Percentiles rank a stretch among this genome's conserved stretches.
phyloP scores from a whole-genome alignment of 192 early-diverging fungal genomes.

The Backusella tarrabulga region DNA sequence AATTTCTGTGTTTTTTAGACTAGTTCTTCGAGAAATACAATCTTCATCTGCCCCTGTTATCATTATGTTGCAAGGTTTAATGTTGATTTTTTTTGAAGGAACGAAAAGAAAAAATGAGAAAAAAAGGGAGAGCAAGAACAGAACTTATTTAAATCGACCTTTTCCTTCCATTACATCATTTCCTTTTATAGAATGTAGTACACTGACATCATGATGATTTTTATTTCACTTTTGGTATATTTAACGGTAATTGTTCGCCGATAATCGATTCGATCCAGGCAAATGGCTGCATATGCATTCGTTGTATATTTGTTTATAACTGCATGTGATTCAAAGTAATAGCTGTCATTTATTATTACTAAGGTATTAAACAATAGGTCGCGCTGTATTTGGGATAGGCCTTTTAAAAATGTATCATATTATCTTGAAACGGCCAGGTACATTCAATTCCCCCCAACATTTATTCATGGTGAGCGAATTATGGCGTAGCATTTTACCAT shows the following conservation, averaged over 20 bases:
- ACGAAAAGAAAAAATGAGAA: background rate
- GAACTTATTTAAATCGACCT: background rate
- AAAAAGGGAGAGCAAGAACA: background rate
- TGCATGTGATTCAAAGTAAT: background rate
- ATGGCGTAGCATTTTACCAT: background rate
- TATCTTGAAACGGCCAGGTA: background rate
- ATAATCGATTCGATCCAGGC: background rate
- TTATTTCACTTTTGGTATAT: background rate
- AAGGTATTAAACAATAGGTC: background rate
- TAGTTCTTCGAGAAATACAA: background rate
- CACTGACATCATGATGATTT: background rate
- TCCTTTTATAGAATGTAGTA: background rate
- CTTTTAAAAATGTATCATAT: background rate
- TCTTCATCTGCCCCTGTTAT: background rate
- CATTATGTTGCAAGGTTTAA: background rate
- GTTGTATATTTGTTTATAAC: background rate
- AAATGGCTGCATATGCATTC: background rate
- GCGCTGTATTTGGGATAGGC: background rate
- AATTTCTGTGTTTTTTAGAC: background rate
- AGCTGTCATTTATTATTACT: background rate
- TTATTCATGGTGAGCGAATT: background rate
- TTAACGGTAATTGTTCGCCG: background rate
- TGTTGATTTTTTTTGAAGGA: background rate
- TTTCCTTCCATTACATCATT: background rate
- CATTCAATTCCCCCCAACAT: background rate